phyloP scores from a whole-genome alignment of 192 early-diverging fungal species.

The Gamsiella multidivaricata region DNA sequence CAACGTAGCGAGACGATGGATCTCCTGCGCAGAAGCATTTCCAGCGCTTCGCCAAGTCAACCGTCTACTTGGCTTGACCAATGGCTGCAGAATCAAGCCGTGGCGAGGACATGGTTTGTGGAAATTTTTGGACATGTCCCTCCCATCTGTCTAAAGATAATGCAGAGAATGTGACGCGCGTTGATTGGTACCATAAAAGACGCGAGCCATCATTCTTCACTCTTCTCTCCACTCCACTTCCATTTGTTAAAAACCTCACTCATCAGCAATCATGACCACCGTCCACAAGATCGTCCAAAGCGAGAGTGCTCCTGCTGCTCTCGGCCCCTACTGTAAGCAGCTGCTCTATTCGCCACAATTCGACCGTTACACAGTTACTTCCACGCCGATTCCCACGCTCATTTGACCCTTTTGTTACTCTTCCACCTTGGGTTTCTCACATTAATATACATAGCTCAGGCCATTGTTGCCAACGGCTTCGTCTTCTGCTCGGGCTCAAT shows the following conservation, averaged over 20 bases:
- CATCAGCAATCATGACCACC: constrained; percentile 22
- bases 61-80: too few relatives aligned
- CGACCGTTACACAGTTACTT: too few relatives aligned
- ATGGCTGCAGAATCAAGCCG: too few relatives aligned
- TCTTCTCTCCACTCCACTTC: background rate
- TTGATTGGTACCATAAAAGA: too few relatives aligned
- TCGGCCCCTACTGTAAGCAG: constrained; percentile 79
- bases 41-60: too few relatives aligned
- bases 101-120: too few relatives aligned
- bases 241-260: too few relatives aligned
- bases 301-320: constrained; percentile 71
- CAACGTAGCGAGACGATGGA: too few relatives aligned
- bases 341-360: background rate
- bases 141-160: too few relatives aligned
- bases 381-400: constrained; percentile 10
- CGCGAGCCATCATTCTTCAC: background rate
- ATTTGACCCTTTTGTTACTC: background rate
- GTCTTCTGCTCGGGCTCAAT: constrained; percentile 87
- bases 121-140: too few relatives aligned
- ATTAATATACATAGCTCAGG: constrained; percentile 61
- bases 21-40: too few relatives aligned
- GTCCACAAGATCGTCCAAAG: constrained; percentile 62
- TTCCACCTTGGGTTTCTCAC: background rate
- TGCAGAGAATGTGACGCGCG: too few relatives aligned
- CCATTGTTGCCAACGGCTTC: constrained; percentile 84